Evolutionary conservation across 148 eudicot species (phyloP), one percentile per base, ranked within the genome.

Genomic region (Rhododendron griersonianum): DNA sequence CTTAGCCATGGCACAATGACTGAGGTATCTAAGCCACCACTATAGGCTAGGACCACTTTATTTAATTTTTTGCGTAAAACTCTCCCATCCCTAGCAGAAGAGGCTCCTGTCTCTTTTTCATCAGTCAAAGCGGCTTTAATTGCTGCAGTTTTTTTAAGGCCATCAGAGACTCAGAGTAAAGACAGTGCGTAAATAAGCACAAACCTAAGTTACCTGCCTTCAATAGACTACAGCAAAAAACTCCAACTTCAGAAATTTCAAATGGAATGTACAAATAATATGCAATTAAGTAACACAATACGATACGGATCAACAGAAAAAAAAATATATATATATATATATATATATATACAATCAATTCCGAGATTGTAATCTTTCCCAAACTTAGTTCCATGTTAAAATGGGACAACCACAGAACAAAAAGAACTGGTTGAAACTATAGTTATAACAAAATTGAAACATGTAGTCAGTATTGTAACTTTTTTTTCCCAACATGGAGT

Each of bases 1-100:
- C 99, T 93, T 79, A 97, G 91, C 99, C 99, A 97, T 86, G 99
- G 99, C 74, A 97, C 99, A 89, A 97, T 94, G 59, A 97, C 99
- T 50, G 99, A 97, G 51, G 99, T 94, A 88, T 97, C 99, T 87
- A 97, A 93, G 82, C 98, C 99, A 84, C 99, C 99, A 83, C 99
- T 97, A 82, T 95, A 97, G 76, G 99, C 99, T 83, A 97, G 90
- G 82, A 97, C 99, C 63, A 97, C 99, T 89, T 97, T 97, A 83
- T 95, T 93, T 87, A 97, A 90, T 88, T 95, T 94, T 55, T 94
- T 95, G 53, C 94, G 95, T 57, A 92, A 76, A 39, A 90, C 94
- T 78, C 77, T 87, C 67, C 88, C 92, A 71, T 83, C 84, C 2
- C 67, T 76, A 47, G 88, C 91, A 81, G 79, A 85, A 80, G 93